Evolutionary conservation across 768 basidiomycete species (phyloP).

Genomic region (Dendrothele bispora): DNA sequence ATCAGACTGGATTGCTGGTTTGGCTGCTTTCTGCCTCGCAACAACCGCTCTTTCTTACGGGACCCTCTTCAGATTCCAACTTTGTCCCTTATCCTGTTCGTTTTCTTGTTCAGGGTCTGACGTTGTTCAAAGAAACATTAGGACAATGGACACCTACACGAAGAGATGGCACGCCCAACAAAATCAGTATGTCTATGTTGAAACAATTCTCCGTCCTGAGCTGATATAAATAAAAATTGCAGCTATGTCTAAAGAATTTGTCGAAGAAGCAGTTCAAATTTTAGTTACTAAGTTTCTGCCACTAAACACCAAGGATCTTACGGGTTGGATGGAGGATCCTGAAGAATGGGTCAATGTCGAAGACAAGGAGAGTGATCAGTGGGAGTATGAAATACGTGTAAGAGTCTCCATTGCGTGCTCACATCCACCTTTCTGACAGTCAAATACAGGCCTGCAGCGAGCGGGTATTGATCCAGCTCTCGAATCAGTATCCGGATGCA

Average conservation of each 20-base stretch:
- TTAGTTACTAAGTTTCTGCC: slow-evolving; percentile 86
- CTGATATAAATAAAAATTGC: slow-evolving; percentile 7
- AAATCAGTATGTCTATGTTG: slow-evolving; percentile 47
- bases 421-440: too few relatives aligned
- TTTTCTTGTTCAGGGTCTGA: slow-evolving; percentile 82
- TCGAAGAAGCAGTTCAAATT: slow-evolving; percentile 70
- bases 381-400: slow-evolving; percentile 92
- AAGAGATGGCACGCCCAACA: slow-evolving; percentile 59
- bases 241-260: slow-evolving; percentile 70
- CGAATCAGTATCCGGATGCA: slow-evolving; percentile 65
- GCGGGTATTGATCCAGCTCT: slow-evolving; percentile 82
- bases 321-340: slow-evolving; percentile 83
- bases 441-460: slow-evolving; percentile 88
- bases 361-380: slow-evolving; percentile 86
- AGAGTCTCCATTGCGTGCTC: too few relatives aligned
- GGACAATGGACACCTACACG: slow-evolving; percentile 72
- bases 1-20: slow-evolving; percentile 56
- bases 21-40: slow-evolving; percentile 3
- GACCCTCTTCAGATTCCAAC: slow-evolving; percentile 48
- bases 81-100: slow-evolving; percentile 73
- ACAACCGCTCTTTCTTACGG: neutral
- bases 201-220: neutral
- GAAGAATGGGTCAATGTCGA: slow-evolving; percentile 95
- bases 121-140: slow-evolving; percentile 81
- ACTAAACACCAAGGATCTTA: slow-evolving; percentile 76